Percentiles rank a stretch among this genome's conserved stretches.
Conservation (phyloP, 2,329 filamentous ascomycete species). For the Talaromyces sp. region DNA sequence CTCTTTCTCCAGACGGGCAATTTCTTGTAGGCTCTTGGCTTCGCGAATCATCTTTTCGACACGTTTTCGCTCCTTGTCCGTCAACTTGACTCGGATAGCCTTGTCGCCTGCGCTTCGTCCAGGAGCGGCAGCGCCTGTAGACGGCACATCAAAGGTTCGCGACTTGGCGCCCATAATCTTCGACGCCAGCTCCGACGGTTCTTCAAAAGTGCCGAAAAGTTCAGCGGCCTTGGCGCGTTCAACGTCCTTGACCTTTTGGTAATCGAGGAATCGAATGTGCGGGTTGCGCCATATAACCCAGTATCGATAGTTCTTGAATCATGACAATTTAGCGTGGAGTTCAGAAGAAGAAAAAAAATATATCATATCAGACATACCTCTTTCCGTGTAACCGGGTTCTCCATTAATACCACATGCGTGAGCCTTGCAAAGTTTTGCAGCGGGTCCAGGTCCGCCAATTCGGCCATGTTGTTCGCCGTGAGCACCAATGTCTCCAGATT, state of each 20-base stretch:
- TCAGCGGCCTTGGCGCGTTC: conserved; percentile 72
- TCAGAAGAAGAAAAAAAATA: neutral
- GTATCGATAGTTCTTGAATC: conserved; percentile 73
- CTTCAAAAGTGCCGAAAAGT: conserved; percentile 72
- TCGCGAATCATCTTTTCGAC: conserved; percentile 83
- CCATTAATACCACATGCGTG: conserved; percentile 73
- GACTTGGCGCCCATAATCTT: conserved; percentile 85
- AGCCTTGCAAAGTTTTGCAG: conserved; percentile 63
- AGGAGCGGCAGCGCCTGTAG: conserved; percentile 26
- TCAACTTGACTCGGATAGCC: conserved; percentile 75
- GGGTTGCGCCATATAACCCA: conserved; percentile 88
- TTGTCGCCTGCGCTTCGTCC: conserved; percentile 46
- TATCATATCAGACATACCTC: conserved; percentile 59
- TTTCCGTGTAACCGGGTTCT: conserved; percentile 87
- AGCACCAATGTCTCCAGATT: conserved; percentile 78
- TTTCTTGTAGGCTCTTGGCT: conserved; percentile 84
- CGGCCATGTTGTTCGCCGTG: conserved; percentile 72
- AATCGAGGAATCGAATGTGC: conserved; percentile 83
- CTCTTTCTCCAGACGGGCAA: conserved; percentile 84
- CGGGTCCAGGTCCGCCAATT: conserved; percentile 84
- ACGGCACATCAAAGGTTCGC: conserved; percentile 59
- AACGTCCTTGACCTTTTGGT: conserved; percentile 79
- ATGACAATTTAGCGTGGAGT: neutral
- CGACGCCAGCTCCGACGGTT: conserved; percentile 73
- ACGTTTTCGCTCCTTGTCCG: conserved; percentile 78